A percentile compares a stretch with the other conserved stretches of the same genome.
phyloP scores from a whole-genome alignment of 2,329 filamentous ascomycete genomes.

The Colletotrichum somersetense region DNA sequence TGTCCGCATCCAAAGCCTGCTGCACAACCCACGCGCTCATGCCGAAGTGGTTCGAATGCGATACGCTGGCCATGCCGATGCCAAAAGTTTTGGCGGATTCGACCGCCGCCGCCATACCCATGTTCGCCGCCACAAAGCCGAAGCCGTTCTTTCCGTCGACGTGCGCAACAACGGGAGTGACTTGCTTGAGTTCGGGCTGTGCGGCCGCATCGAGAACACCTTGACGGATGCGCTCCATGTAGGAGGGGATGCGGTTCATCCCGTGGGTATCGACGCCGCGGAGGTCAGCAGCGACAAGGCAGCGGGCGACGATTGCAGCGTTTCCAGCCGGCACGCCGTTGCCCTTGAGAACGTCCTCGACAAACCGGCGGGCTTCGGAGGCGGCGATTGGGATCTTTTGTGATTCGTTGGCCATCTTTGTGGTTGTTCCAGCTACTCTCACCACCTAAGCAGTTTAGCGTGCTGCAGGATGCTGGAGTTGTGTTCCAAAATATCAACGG shows the following conservation, averaged over 20 bases:
- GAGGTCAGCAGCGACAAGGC: slow-evolving; percentile 80
- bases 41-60: slow-evolving; percentile 85
- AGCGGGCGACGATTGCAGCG: slow-evolving; percentile 73
- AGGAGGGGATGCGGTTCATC: slow-evolving; percentile 82
- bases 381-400: slow-evolving; percentile 52
- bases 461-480: too few species aligned
- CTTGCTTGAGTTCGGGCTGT: slow-evolving; percentile 67
- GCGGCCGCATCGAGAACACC: slow-evolving; percentile 75
- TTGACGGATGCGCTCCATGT: slow-evolving; percentile 78
- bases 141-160: slow-evolving; percentile 79
- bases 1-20: slow-evolving; percentile 77
- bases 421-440: not conserved
- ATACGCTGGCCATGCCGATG: slow-evolving; percentile 82
- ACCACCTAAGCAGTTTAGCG: not conserved
- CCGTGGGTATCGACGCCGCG: slow-evolving; percentile 84
- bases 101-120: slow-evolving; percentile 76
- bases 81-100: slow-evolving; percentile 73
- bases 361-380: slow-evolving; percentile 60
- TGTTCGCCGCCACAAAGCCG: slow-evolving; percentile 77
- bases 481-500: not conserved
- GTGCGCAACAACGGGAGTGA: slow-evolving; percentile 79
- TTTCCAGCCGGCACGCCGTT: slow-evolving; percentile 71
- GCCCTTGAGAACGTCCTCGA: slow-evolving; percentile 67
- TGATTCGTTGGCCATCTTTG: slow-evolving; percentile 34
- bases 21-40: slow-evolving; percentile 87